Conservation (phyloP, 352 stramenopile species). For the Phytopythium kandeliae region DNA sequence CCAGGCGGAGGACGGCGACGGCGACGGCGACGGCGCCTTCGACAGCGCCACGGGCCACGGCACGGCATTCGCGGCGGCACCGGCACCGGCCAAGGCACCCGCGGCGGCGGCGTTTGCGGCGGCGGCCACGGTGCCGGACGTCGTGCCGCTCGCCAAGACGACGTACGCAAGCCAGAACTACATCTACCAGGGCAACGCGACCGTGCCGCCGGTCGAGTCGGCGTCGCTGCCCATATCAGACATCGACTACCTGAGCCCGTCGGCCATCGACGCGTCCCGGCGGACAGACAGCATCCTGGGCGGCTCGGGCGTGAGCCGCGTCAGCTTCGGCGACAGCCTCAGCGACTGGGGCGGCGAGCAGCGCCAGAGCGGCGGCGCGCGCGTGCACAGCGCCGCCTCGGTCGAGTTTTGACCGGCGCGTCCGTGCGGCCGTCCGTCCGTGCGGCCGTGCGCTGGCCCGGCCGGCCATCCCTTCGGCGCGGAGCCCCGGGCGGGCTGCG, state of each 20-base stretch:
- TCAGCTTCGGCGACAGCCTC: constrained; percentile 2
- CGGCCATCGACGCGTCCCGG: constrained; percentile 28
- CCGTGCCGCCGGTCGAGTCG: constrained; percentile 5
- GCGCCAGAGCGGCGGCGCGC: background rate
- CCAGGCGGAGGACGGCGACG: constrained; percentile 49
- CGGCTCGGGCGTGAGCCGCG: constrained; percentile 10
- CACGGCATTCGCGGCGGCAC: constrained; percentile 5
- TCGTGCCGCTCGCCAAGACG: constrained; percentile 11
- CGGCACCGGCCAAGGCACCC: constrained; percentile 6
- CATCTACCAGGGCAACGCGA: constrained; percentile 8
- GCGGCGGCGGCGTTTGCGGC: background rate
- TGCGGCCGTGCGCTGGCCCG: too few relatives aligned
- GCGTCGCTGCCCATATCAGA: constrained; percentile 2
- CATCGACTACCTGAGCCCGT: constrained; percentile 43
- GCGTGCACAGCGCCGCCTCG: constrained; percentile 5
- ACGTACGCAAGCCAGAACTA: constrained; percentile 10
- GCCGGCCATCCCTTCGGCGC: constrained; percentile 1
- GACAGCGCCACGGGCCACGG: constrained; percentile 2
- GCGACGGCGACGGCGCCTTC: constrained; percentile 23
- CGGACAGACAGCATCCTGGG: constrained; percentile 40
- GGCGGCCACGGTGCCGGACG: background rate
- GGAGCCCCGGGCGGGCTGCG: background rate
- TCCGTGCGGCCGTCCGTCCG: background rate
- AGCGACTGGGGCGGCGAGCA: constrained; percentile 4
- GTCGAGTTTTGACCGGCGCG: constrained; percentile 1